Conservation (phyloP, 2,329 filamentous ascomycete species). For the Nakataea oryzae region DNA sequence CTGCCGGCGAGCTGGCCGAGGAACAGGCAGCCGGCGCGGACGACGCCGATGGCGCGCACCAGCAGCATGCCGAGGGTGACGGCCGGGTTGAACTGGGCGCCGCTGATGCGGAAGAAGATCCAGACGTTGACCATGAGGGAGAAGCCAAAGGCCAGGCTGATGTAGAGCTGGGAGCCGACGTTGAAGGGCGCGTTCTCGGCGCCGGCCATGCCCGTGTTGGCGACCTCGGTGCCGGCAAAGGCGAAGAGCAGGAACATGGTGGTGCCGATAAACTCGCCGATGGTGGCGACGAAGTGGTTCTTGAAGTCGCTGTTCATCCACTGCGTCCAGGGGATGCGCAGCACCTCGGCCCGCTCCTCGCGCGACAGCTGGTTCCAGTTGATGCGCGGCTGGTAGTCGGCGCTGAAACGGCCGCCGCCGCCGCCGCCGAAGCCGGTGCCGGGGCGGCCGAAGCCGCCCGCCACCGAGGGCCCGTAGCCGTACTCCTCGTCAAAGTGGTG, state of each 20-base stretch:
- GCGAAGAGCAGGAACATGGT: slow-evolving; percentile 35
- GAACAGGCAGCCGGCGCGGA: slow-evolving; percentile 1
- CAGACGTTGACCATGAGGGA: slow-evolving; percentile 43
- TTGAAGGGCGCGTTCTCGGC: slow-evolving; percentile 8
- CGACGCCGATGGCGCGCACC: not conserved
- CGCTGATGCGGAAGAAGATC: slow-evolving; percentile 44
- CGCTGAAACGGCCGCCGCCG: not conserved
- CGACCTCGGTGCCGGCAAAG: slow-evolving; percentile 20
- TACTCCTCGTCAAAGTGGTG: slow-evolving; percentile 2
- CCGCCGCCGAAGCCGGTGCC: not conserved
- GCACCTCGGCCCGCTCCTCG: slow-evolving; percentile 3
- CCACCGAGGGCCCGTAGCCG: not conserved
- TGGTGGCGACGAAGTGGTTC: slow-evolving; percentile 27
- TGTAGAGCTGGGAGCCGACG: slow-evolving; percentile 31
- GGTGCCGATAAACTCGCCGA: slow-evolving; percentile 39
- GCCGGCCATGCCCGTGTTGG: slow-evolving; percentile 7
- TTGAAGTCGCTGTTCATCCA: slow-evolving; percentile 5
- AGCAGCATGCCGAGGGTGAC: slow-evolving; percentile 18
- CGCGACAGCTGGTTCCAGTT: slow-evolving; percentile 2
- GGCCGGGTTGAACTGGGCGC: slow-evolving; percentile 41
- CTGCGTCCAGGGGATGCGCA: slow-evolving; percentile 2
- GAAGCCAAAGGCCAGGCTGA: slow-evolving; percentile 37
- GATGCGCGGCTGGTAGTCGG: not conserved
- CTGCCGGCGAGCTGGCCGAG: not conserved
- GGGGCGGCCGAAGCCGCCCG: not conserved